Percentiles rank a stretch among this genome's conserved stretches.
These are phyloP conservation scores for Alternaria ventricosa DNA, from an alignment of 2,329 filamentous ascomycete genomes.

Conservation along the genomic window DNA sequence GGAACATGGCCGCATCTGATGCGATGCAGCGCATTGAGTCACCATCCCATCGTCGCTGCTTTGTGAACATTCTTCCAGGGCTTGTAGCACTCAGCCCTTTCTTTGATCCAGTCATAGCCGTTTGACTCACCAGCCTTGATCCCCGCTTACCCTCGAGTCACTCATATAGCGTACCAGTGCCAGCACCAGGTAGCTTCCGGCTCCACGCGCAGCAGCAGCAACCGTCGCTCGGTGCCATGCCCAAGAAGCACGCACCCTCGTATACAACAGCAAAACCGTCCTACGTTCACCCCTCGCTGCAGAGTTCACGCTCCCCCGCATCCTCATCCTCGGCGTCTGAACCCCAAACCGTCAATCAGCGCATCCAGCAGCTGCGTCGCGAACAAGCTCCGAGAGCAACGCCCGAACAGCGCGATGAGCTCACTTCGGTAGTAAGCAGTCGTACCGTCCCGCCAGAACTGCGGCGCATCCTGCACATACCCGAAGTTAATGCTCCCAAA, in stretches of 20 bases:
- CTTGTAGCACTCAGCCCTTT: not conserved
- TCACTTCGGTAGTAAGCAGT: slow-evolving; percentile 52
- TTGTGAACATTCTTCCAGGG: not conserved
- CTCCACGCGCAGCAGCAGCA: not conserved
- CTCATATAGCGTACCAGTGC: slow-evolving; percentile 5
- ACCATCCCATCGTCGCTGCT: slow-evolving; percentile 1
- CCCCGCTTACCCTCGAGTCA: slow-evolving; percentile 8
- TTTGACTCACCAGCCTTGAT: slow-evolving; percentile 15
- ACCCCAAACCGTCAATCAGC: slow-evolving; percentile 54
- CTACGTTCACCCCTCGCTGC: slow-evolving; percentile 48
- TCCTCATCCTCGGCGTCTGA: slow-evolving; percentile 30
- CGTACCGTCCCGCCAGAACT: slow-evolving; percentile 55
- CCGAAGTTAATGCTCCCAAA: slow-evolving; percentile 54
- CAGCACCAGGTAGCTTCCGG: not conserved
- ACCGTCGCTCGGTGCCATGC: slow-evolving; percentile 45
- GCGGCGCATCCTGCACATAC: slow-evolving; percentile 53
- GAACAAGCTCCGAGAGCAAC: slow-evolving; percentile 50
- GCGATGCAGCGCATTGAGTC: slow-evolving; percentile 3
- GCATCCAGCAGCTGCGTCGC: slow-evolving; percentile 54
- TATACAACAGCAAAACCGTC: slow-evolving; percentile 51
- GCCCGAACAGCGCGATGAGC: slow-evolving; percentile 51
- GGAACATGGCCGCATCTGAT: not conserved
- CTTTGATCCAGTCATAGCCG: slow-evolving; percentile 5
- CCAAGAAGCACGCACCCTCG: slow-evolving; percentile 55
- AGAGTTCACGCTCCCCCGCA: slow-evolving; percentile 37